These are phyloP conservation scores for Podospora sp. DNA, from an alignment of 495 filamentous ascomycete genomes.

Conservation along the genomic window DNA sequence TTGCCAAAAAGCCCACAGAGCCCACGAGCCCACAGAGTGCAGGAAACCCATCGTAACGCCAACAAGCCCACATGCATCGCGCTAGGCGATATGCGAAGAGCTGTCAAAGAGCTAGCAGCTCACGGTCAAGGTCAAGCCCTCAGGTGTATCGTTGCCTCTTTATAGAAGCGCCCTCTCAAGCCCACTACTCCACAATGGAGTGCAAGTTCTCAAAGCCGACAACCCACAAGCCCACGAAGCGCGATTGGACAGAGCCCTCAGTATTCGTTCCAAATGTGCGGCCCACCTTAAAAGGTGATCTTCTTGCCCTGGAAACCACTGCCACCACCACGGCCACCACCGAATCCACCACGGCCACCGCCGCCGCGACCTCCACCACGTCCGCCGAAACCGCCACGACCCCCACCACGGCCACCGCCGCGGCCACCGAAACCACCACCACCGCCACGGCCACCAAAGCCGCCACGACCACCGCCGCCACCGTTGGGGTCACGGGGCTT, in stretches of 20 bases:
- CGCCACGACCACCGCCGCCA: slow-evolving; percentile 51
- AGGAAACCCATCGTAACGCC: slow-evolving; percentile 34
- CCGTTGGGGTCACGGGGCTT: slow-evolving; percentile 69
- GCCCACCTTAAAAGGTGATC: slow-evolving; percentile 74
- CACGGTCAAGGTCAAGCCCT: slow-evolving; percentile 48
- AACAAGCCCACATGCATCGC: slow-evolving; percentile 27
- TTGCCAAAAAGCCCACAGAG: slow-evolving; percentile 40
- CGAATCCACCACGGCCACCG: slow-evolving; percentile 43
- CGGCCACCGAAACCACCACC: slow-evolving; percentile 54
- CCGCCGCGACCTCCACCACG: slow-evolving; percentile 40
- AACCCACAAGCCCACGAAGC: slow-evolving; percentile 52
- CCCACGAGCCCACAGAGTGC: slow-evolving; percentile 48
- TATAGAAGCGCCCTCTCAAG: slow-evolving; percentile 50
- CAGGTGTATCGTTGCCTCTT: slow-evolving; percentile 52
- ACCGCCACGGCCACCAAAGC: slow-evolving; percentile 50
- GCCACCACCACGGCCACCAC: slow-evolving; percentile 53
- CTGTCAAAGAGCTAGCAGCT: slow-evolving; percentile 53
- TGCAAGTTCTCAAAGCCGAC: slow-evolving; percentile 51
- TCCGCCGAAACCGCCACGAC: slow-evolving; percentile 47
- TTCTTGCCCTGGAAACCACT: slow-evolving; percentile 83
- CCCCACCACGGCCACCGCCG: slow-evolving; percentile 55
- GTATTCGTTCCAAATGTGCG: slow-evolving; percentile 41
- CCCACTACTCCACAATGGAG: slow-evolving; percentile 44
- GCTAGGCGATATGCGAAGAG: slow-evolving; percentile 32
- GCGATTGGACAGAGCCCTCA: slow-evolving; percentile 45